Conservation (phyloP, 495 filamentous ascomycete species). For the Xylaria scruposa region DNA sequence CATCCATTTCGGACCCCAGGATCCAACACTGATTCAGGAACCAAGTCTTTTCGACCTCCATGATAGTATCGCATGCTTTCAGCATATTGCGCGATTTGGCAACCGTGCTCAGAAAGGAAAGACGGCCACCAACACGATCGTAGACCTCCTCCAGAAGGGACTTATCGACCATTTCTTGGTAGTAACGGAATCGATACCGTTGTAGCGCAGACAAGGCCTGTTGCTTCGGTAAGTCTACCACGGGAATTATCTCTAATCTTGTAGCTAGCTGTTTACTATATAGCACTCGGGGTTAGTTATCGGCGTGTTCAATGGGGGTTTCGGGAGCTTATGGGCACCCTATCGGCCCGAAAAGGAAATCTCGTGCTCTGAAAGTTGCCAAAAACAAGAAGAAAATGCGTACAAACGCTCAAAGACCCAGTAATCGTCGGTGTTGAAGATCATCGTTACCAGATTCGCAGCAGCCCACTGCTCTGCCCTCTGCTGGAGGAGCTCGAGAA, state of each 20-base stretch:
- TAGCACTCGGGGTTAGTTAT: no score
- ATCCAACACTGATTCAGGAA: slow-evolving; percentile 96
- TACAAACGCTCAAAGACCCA: slow-evolving; percentile 91
- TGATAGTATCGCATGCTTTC: slow-evolving; percentile 77
- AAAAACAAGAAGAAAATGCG: no score
- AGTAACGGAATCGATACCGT: slow-evolving; percentile 76
- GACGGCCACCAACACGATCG: slow-evolving; percentile 80
- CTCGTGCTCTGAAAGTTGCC: no score
- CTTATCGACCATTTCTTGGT: slow-evolving; percentile 59
- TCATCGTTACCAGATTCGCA: slow-evolving; percentile 82
- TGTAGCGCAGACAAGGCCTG: slow-evolving; percentile 76
- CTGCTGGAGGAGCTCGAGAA: slow-evolving; percentile 94
- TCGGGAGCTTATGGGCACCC: no score
- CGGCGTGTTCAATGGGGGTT: no score
- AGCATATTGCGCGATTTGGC: slow-evolving; percentile 82
- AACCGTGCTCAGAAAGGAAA: slow-evolving; percentile 85
- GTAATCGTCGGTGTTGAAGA: slow-evolving; percentile 95
- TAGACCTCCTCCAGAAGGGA: slow-evolving; percentile 78
- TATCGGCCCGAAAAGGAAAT: no score
- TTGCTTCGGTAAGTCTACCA: slow-evolving; percentile 78
- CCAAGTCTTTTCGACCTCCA: slow-evolving; percentile 86
- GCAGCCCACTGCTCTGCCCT: slow-evolving; percentile 96
- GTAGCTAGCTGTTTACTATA: slow-evolving; percentile 77
- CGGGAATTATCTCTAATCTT: slow-evolving; percentile 86
- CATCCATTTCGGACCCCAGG: slow-evolving; percentile 90